Conservation (phyloP, 2,329 filamentous ascomycete genomes). For the Didymella sp. region DNA sequence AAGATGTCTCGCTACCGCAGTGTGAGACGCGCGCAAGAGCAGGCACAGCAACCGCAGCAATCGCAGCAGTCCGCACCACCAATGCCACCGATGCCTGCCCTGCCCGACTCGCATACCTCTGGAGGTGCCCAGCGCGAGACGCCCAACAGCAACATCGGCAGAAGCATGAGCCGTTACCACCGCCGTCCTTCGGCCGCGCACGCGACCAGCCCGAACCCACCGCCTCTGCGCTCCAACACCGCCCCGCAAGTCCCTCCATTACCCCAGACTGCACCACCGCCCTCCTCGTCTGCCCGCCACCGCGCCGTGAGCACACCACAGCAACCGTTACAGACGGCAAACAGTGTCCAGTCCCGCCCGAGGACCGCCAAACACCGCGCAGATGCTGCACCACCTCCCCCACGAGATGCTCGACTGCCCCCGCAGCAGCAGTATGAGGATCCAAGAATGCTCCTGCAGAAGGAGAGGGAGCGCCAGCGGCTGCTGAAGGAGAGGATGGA, state of each 20-base stretch:
- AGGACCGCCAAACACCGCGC: slow-evolving; percentile 33
- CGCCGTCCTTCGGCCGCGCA: slow-evolving; percentile 42
- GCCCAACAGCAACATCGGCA: slow-evolving; percentile 29
- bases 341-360: slow-evolving; percentile 37
- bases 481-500: slow-evolving; percentile 41
- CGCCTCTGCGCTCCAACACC: slow-evolving; percentile 36
- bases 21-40: slow-evolving; percentile 57
- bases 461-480: slow-evolving; percentile 42
- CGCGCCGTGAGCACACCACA: slow-evolving; percentile 42
- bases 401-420: slow-evolving; percentile 28
- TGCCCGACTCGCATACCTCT: slow-evolving; percentile 8
- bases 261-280: slow-evolving; percentile 18
- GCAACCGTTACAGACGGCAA: slow-evolving; percentile 25
- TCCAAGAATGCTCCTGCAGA: slow-evolving; percentile 43
- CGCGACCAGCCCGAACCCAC: slow-evolving; percentile 32
- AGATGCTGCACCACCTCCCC: slow-evolving; percentile 28
- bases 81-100: slow-evolving; percentile 29
- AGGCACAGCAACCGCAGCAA: slow-evolving; percentile 23
- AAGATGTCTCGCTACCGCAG: slow-evolving; percentile 67
- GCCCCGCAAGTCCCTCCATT: slow-evolving; percentile 28
- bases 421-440: slow-evolving; percentile 39
- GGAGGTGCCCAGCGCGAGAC: slow-evolving; percentile 7
- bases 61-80: slow-evolving; percentile 24
- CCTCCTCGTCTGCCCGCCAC: slow-evolving; percentile 29
- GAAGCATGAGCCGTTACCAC: slow-evolving; percentile 53